phyloP scores from a whole-genome alignment of 2,329 filamentous ascomycete genomes.

The Aspergillus spinulosporus region DNA sequence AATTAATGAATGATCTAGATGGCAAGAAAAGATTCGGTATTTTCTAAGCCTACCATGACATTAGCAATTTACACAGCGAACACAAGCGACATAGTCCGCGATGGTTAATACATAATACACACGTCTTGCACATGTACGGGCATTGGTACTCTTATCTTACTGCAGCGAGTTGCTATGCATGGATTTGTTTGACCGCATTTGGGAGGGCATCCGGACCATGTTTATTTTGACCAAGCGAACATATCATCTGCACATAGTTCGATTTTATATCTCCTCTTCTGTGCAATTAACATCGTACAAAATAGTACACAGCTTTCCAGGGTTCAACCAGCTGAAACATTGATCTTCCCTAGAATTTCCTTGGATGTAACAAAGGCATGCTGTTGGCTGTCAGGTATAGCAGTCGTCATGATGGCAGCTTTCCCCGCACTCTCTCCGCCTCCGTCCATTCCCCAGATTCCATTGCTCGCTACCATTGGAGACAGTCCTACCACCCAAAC shows the following conservation, averaged over 20 bases:
- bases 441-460: slow-evolving; percentile 3
- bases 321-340: background rate
- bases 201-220: background rate
- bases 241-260: slow-evolving; percentile 7
- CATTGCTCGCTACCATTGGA: background rate
- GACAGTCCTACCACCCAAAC: background rate
- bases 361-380: background rate
- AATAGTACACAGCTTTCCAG: background rate
- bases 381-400: background rate
- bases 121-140: slow-evolving; percentile 10
- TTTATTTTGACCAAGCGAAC: slow-evolving; percentile 1
- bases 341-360: background rate
- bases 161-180: slow-evolving; percentile 6
- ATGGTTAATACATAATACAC: slow-evolving; percentile 14
- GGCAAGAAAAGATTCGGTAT: slow-evolving; percentile 17
- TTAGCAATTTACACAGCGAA: background rate
- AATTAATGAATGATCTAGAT: background rate
- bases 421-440: slow-evolving; percentile 12
- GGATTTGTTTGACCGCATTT: slow-evolving; percentile 5
- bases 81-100: slow-evolving; percentile 9
- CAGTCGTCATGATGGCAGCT: slow-evolving; percentile 13
- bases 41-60: slow-evolving; percentile 4
- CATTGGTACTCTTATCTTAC: slow-evolving; percentile 3
- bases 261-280: background rate
- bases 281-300: background rate